Evolutionary conservation across 139 green algal species (phyloP), one percentile per base, ranked within the genome.

Genomic region (Medakamo hakoo): DNA sequence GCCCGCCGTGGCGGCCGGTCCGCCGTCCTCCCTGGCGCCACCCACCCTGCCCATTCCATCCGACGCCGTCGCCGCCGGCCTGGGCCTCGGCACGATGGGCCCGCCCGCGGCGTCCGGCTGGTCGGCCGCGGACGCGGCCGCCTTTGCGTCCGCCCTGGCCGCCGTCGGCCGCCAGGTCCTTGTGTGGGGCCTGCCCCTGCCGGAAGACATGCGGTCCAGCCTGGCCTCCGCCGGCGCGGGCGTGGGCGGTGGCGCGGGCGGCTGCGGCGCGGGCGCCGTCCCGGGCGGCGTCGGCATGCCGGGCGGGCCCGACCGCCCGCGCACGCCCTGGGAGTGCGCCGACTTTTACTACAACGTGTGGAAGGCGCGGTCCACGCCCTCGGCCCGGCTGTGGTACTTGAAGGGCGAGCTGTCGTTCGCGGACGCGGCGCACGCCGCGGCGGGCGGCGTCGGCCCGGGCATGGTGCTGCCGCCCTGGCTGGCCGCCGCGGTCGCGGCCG

Each of bases 261-360:
- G 9, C 40, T 9, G 9, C 40, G 16, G 9, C 40, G 40, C 40
- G 9, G 40, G 9, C 40, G 40, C 40, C 40, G 9, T 9, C 40
- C 9, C 40, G 9, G 40, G 40, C 40, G 16, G 40, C 40, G 40
- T 52, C 40, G 40, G 9, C 16, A 52, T 9, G 40, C n/a, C n/a
- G n/a, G n/a, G n/a, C n/a, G n/a, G n/a, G 40, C 40, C 40, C 40
- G 9, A 52, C 40, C 40, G 16, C 16, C 40, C 16, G 9, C 40
- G 40, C 40, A 21, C 40, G 9, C 40, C 40, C 16, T 16, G 9
- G 9, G 40, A 52, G 9, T 52, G 40, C 40, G 40, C 16, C 9
- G 16, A 52, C 40, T 69, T 63, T 30, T 69, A 69, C 64, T 69
- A 69, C 64, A 69, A 69, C 49, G 64, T 69, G 57, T 69, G 64